These are phyloP conservation scores for Penicillium decumbens DNA, from an alignment of 2,329 filamentous ascomycete species.

Conservation along the genomic window DNA sequence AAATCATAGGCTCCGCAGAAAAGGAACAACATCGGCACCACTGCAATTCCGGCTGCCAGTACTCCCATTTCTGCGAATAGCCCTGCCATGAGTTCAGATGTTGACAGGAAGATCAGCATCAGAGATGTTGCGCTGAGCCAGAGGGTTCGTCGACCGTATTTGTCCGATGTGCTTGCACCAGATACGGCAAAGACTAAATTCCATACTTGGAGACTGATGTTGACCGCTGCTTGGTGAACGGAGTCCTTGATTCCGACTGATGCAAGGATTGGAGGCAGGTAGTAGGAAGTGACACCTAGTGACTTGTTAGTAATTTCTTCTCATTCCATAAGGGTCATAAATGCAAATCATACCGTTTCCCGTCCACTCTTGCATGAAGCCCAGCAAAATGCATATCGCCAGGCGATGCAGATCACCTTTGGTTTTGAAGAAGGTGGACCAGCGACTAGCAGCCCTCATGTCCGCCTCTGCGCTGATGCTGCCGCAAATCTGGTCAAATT, in stretches of 20 bases:
- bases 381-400: slow-evolving; percentile 19
- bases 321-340: slow-evolving; percentile 10
- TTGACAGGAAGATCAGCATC: slow-evolving; percentile 17
- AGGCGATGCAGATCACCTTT: slow-evolving; percentile 20
- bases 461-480: slow-evolving; percentile 19
- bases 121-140: slow-evolving; percentile 13
- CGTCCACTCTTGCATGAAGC: slow-evolving; percentile 28
- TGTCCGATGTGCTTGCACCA: slow-evolving; percentile 14
- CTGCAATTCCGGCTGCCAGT: slow-evolving; percentile 23
- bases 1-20: slow-evolving; percentile 20
- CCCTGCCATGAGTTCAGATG: slow-evolving; percentile 15
- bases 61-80: slow-evolving; percentile 17
- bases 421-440: slow-evolving; percentile 17
- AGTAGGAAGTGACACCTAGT: slow-evolving; percentile 31
- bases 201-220: slow-evolving; percentile 24
- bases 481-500: slow-evolving; percentile 25
- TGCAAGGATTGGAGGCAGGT: slow-evolving; percentile 37
- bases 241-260: slow-evolving; percentile 29
- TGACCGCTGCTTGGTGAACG: slow-evolving; percentile 25
- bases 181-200: slow-evolving; percentile 20
- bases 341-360: slow-evolving; percentile 26
- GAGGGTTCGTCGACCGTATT: slow-evolving; percentile 12
- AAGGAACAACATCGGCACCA: slow-evolving; percentile 24
- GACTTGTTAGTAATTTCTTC: slow-evolving; percentile 2
- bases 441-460: slow-evolving; percentile 11